phyloP scores from a whole-genome alignment of 108 stramenopile species.

The Nitzschia palea region DNA sequence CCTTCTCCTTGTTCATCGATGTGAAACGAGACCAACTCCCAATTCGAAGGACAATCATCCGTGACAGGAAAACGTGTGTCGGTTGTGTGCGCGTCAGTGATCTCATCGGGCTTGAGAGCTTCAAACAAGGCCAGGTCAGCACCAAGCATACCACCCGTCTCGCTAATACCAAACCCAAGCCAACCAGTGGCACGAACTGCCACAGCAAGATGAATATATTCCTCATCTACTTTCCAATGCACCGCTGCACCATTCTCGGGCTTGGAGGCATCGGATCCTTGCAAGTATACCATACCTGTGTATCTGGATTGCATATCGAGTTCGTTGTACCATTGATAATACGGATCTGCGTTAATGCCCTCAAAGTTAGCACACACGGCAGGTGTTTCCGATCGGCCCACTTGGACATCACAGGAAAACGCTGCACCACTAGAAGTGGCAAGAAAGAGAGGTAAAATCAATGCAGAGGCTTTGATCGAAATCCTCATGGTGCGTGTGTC shows the following conservation, averaged over 20 bases:
- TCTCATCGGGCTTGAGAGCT: conserved; percentile 10
- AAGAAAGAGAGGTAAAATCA: too few species aligned
- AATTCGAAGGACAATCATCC: conserved; percentile 44
- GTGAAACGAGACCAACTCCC: conserved; percentile 18
- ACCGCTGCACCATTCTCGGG: conserved; percentile 27
- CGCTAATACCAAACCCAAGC: conserved; percentile 45
- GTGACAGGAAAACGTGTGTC: conserved; percentile 10
- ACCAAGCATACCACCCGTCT: conserved; percentile 46
- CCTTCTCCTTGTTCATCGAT: conserved; percentile 15
- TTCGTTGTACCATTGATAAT: neutral
- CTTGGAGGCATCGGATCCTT: neutral
- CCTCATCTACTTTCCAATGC: conserved; percentile 36
- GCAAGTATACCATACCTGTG: neutral
- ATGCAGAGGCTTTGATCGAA: too few species aligned
- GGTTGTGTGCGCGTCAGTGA: conserved; percentile 41
- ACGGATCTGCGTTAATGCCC: neutral
- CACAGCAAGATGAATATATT: conserved; percentile 26
- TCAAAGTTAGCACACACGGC: neutral
- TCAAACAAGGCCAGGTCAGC: conserved; percentile 35
- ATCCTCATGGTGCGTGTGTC: too few species aligned
- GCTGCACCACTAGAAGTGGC: too few species aligned
- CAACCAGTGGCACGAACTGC: conserved; percentile 43
- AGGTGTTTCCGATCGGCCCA: too few species aligned
- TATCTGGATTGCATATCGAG: neutral
- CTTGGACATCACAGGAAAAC: too few species aligned